A percentile compares a stretch with the other conserved stretches of the same genome.
Conservation (phyloP, 2,329 filamentous ascomycete genomes). For the Apiospora marii region DNA sequence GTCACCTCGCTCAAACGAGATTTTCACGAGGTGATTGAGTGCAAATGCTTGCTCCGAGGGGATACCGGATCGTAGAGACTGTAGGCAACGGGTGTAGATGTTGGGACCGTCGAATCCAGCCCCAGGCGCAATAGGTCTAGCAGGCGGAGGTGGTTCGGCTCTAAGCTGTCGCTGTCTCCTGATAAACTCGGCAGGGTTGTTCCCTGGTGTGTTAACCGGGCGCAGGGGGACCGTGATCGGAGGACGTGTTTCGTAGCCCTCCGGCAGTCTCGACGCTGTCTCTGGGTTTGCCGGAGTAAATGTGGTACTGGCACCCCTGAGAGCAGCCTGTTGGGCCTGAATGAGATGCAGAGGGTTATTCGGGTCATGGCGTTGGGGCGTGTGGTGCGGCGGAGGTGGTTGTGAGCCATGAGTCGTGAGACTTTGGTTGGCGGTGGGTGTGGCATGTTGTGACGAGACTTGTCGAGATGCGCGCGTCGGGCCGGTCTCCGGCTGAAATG, state of each 20-base stretch:
- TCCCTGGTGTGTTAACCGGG: constrained; percentile 77
- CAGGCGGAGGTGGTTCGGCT: constrained; percentile 10
- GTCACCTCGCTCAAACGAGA: constrained; percentile 92
- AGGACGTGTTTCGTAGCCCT: constrained; percentile 74
- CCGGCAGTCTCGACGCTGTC: constrained; percentile 65
- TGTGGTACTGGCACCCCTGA: constrained; percentile 47
- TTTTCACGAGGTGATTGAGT: constrained; percentile 91
- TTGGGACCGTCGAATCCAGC: constrained; percentile 78
- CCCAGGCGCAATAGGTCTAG: constrained; percentile 43
- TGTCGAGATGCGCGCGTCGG: constrained; percentile 71
- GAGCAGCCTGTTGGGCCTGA: constrained; percentile 41
- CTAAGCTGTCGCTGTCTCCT: constrained; percentile 59
- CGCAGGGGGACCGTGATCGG: constrained; percentile 71
- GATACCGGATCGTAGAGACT: constrained; percentile 82
- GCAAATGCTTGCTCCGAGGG: constrained; percentile 89
- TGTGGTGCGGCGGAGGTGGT: constrained; percentile 37
- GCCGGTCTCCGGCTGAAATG: constrained; percentile 83
- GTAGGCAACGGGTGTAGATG: constrained; percentile 88
- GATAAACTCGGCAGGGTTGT: constrained; percentile 73
- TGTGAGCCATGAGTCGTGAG: constrained; percentile 35
- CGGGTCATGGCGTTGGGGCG: constrained; percentile 39
- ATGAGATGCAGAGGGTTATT: constrained; percentile 42
- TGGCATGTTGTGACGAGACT: constrained; percentile 52
- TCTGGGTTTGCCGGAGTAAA: constrained; percentile 65
- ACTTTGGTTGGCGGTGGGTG: constrained; percentile 36